Base-by-base conservation (phyloP, 2,329 filamentous ascomycete genomes). In the Magnaporthales sp. region DNA sequence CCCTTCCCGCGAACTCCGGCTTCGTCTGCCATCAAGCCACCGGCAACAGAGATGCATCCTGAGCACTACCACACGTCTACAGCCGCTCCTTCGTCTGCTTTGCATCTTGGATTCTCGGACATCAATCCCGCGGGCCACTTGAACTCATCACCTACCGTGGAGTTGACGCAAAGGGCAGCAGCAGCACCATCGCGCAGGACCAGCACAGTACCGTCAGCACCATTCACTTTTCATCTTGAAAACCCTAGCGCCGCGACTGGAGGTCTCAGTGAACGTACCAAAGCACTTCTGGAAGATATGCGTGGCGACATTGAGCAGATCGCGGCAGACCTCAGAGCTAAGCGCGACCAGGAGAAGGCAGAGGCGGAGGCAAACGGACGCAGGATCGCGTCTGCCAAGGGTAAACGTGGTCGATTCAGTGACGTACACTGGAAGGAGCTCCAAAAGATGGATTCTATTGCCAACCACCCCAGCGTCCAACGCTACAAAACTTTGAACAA, bases 361-460 rank as follows among this genome's bases (percentile, higher is more conserved):
- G 80, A 83, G 22, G 76, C 75, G 15, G 76, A 79, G 38, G 75
- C 78, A 2, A 81, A 82, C 56, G 73, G 70, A 15, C 89, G 94
- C 70, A 92, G 88, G 76, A 91, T 96, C 73, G 93, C 91, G 7
- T 87, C 87, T 70, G 87, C 93, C 13, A 96, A 89, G 79, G 89
- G 91, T 71, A 93, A 89, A 75, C 84, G 87, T 64, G 81, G 88
- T 63, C 89, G 94, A 62, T 98, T 89, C 79, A 97, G 92, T 75
- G 89, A 92, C 69, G 88, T 86, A 51, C 94, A 98, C 75, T 90
- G 91, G 86, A 88, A 89, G 64, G 86, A 94, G 73, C 97, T 98
- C 80, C 92, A 92, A 79, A 98, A 96, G 82, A 97, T 98, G 94
- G 93, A 97, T 75, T 97, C 93, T 1, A 97, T 98, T 74, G 91